Evolutionary conservation across 768 basidiomycete genomes (phyloP), one percentile per base, ranked within the genome.

Genomic region (Mycena belliarum): DNA sequence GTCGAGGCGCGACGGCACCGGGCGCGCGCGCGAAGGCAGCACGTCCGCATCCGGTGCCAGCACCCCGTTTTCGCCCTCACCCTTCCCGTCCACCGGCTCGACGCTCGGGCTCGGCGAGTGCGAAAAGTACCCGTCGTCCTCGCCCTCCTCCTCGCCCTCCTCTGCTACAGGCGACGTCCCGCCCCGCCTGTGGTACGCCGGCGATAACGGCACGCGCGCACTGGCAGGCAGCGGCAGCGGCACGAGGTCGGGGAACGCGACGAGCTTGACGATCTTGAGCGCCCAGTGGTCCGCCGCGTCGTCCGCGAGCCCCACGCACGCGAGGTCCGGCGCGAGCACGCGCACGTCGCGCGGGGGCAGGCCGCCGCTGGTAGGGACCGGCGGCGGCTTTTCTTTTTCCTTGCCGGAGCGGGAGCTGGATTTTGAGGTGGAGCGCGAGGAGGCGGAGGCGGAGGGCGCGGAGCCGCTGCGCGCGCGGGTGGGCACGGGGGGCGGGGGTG

Each of bases 241-340:
- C 28, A 88, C 85, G 51, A 91, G 78, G 58, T 90, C 88, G 0
- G 88, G 87, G 68, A 84, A 91, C 7, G 89, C 88, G 37, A 92
- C 78, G 15, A 91, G 78, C 72, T 90, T 89, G 59, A 92, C 76
- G 41, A 92, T 81, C 75, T 92, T 91, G 59, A 87, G 78, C 23
- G 82, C 81, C 90, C 90, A 92, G 47, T 82, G 79, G 55, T 89
- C 86, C 32, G 84, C 81, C 45, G 77, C 75, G 60, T 87, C 85
- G 64, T 88, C 85, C 38, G 83, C 82, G 25, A 91, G 75, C 2
- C 90, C 90, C 32, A 92, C 87, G 64, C 88, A 91, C 10, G 87
- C 83, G 29, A 92, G 79, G 65, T 89, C 88, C 28, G 88, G 82
- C n/a, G 80, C 70, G 6, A 92, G 78, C 12, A 90, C 71, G 42